Evolutionary conservation across 768 basidiomycete genomes (phyloP), one percentile per base, ranked within the genome.

Genomic region (Candolleomyces eurysporus): DNA sequence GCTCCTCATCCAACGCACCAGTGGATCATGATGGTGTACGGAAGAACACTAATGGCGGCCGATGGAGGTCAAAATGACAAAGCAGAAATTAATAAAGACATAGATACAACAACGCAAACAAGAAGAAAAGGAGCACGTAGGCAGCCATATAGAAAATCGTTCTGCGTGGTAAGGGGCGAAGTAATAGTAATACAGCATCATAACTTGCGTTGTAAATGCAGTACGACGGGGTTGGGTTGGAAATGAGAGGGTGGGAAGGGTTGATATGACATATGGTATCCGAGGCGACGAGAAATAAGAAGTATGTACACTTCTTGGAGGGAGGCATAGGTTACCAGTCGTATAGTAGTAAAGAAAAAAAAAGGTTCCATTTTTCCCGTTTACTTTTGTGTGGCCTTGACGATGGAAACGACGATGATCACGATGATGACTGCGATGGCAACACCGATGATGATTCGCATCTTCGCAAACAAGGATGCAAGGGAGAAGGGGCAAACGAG

Each of bases 391-490:
- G 89, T 90, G 72, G 94, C 86, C 79, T 93, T 94, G 71, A 97
- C 91, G 69, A 98, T 88, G 32, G 92, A 92, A 57, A 98, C 93
- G 67, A 98, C 89, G 72, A 99, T 96, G 79, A 99, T 95, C 74
- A 96, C 81, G 66, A 98, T 84, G 72, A 99, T 91, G 60, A 99
- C 85, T 53, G 84, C 84, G 68, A 99, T 89, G 58, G 91, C 94
- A 50, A 91, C 82, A 60, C 89, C 92, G 68, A 99, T 97, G 75
- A 98, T 94, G 75, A 98, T 88, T 76, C 95, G 88, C 96, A 97
- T 97, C 92, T 96, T 3, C 36, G 11, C 36, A 36, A 31, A 36
- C 42, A 46, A 46, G 31, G 8, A 39, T 5, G 32, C 31, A 32
- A 7, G 13, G 22, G 32, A 31, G 10, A n/a, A n/a, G 52, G 49